Evolutionary conservation across 1,139 yeast species (phyloP).

Genomic region (Candida buenavistaensis): DNA sequence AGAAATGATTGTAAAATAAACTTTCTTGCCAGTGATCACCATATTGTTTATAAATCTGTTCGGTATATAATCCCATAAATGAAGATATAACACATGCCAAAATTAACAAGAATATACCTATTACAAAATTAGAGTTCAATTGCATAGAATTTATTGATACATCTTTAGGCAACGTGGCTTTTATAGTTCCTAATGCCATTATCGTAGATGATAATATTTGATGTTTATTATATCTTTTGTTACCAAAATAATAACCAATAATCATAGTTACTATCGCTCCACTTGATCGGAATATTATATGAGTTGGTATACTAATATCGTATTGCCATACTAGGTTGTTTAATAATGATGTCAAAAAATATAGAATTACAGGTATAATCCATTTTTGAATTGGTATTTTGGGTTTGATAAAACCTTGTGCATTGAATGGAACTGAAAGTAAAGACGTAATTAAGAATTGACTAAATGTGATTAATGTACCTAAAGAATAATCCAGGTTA

Average conservation of each 20-base stretch:
- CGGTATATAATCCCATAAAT: conserved; percentile 56
- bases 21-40: conserved; percentile 68
- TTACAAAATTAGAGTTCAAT: conserved; percentile 18
- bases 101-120: conserved; percentile 47
- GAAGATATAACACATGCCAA: conserved; percentile 53
- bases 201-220: conserved; percentile 47
- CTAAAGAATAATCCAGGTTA: conserved; percentile 19
- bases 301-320: conserved; percentile 64
- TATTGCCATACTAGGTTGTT: conserved; percentile 62
- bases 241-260: conserved; percentile 49
- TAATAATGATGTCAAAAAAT: conserved; percentile 51
- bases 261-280: conserved; percentile 64
- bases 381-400: conserved; percentile 52
- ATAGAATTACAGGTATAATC: conserved; percentile 49
- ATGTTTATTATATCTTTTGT: conserved; percentile 42
- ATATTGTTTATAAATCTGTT: conserved; percentile 46
- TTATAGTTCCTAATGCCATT: conserved; percentile 56
- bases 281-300: conserved; percentile 65
- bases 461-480: conserved; percentile 56
- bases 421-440: conserved; percentile 17
- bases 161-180: conserved; percentile 40
- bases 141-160: conserved; percentile 6
- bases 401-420: conserved; percentile 14
- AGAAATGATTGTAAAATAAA: conserved; percentile 59
- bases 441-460: conserved; percentile 59